These are phyloP conservation scores for Fusarium chuoi DNA, from an alignment of 2,329 filamentous ascomycete genomes.

Conservation along the genomic window DNA sequence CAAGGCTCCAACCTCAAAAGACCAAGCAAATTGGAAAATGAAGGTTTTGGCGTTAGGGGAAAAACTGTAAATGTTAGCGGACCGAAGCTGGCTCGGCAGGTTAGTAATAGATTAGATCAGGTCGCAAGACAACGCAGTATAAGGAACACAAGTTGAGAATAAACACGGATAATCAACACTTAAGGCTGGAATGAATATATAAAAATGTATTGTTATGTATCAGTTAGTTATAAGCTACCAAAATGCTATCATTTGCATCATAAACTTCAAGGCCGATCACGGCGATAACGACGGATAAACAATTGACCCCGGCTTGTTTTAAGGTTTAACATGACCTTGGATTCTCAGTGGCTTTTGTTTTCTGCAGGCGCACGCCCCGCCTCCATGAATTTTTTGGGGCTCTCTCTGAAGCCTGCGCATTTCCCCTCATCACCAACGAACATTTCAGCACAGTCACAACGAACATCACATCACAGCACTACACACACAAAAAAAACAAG, in stretches of 20 bases:
- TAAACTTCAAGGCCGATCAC: slow-evolving; percentile 18
- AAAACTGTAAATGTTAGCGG: background rate
- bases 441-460: slow-evolving; percentile 56
- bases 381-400: slow-evolving; percentile 8
- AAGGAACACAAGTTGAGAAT: background rate
- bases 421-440: slow-evolving; percentile 52
- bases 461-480: slow-evolving; percentile 38
- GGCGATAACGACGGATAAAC: slow-evolving; percentile 31
- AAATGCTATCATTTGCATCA: background rate
- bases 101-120: background rate
- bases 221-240: background rate
- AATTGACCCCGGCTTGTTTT: slow-evolving; percentile 15
- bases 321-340: background rate
- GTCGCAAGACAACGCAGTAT: background rate
- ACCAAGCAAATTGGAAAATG: background rate
- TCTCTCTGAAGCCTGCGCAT: slow-evolving; percentile 42
- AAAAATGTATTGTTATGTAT: slow-evolving; percentile 10
- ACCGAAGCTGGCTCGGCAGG: background rate
- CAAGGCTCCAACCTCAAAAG: background rate
- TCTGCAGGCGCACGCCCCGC: slow-evolving; percentile 14
- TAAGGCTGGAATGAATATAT: slow-evolving; percentile 13
- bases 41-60: background rate
- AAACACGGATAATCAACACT: background rate
- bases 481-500: slow-evolving; percentile 11
- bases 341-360: background rate